These are phyloP conservation scores for Acer saccharum DNA, from an alignment of 345 rosid genomes.

Conservation along the genomic window DNA sequence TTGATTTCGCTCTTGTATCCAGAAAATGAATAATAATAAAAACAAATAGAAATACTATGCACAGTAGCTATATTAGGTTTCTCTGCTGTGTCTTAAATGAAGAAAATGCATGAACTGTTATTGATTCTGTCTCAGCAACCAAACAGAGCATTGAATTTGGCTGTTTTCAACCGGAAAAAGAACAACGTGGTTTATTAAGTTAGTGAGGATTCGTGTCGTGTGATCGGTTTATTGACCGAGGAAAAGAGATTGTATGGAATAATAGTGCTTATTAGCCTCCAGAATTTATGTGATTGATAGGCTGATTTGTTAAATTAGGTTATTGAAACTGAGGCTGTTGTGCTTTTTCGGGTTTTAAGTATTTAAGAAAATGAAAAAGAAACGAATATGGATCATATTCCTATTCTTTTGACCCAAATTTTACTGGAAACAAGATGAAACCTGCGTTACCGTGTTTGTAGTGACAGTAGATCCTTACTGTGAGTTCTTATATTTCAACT, in stretches of 20 bases:
- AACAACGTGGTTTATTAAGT: neutral
- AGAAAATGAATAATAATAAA: too few species aligned
- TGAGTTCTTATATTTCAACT: neutral
- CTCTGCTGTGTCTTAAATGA: neutral
- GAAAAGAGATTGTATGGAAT: neutral
- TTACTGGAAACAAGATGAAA: neutral
- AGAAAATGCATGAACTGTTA: neutral
- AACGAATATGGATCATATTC: neutral
- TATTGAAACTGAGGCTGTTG: neutral
- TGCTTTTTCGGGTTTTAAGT: neutral
- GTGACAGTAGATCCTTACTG: neutral
- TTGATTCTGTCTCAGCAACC: neutral
- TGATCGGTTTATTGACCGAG: neutral
- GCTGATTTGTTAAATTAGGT: neutral
- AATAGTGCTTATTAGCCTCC: neutral
- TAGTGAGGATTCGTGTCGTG: neutral
- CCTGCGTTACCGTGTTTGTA: neutral
- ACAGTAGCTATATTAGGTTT: neutral
- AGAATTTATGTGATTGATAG: neutral
- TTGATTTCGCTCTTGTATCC: too few species aligned
- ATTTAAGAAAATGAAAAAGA: neutral
- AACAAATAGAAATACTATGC: neutral
- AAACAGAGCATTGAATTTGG: neutral
- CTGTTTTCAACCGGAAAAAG: neutral
- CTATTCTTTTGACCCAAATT: too few species aligned